These are phyloP conservation scores for Apiospora pterosperma DNA, from an alignment of 2,329 filamentous ascomycete genomes.

Conservation along the genomic window DNA sequence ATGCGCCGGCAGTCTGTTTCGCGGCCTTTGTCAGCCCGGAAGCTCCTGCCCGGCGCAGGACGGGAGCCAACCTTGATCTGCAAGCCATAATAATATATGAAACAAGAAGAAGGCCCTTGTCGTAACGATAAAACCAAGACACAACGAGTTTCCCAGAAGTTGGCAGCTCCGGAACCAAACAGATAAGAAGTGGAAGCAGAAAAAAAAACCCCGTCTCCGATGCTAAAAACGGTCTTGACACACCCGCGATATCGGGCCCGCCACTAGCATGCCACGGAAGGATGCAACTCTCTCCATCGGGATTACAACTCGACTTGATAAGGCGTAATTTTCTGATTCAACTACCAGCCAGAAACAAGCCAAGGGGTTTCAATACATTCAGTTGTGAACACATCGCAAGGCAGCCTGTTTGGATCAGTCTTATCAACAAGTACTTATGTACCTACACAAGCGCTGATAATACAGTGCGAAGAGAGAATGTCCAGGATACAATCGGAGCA, in stretches of 20 bases:
- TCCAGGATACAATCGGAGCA: background rate
- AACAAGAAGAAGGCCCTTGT: background rate
- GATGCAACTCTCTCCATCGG: background rate
- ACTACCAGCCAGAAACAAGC: too few species aligned
- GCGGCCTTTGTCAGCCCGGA: constrained; percentile 12
- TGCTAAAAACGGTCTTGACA: background rate
- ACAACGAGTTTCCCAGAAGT: background rate
- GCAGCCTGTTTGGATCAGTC: too few species aligned
- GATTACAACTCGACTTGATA: background rate
- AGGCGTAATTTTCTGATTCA: too few species aligned
- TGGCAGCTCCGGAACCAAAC: background rate
- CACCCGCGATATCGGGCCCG: background rate
- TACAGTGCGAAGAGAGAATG: background rate
- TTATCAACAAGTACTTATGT: too few species aligned
- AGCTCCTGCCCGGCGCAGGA: constrained; percentile 21
- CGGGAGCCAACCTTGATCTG: constrained; percentile 24
- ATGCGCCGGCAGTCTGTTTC: background rate
- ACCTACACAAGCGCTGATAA: too few species aligned
- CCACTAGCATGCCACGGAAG: background rate
- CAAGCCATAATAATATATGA: constrained; percentile 1
- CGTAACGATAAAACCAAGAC: background rate
- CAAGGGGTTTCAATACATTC: too few species aligned
- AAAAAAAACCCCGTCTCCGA: background rate
- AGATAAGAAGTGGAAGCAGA: background rate
- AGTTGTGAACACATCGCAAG: too few species aligned